These are phyloP conservation scores for Parietaria judaica DNA, from an alignment of 306 rosid genomes.

Conservation along the genomic window DNA sequence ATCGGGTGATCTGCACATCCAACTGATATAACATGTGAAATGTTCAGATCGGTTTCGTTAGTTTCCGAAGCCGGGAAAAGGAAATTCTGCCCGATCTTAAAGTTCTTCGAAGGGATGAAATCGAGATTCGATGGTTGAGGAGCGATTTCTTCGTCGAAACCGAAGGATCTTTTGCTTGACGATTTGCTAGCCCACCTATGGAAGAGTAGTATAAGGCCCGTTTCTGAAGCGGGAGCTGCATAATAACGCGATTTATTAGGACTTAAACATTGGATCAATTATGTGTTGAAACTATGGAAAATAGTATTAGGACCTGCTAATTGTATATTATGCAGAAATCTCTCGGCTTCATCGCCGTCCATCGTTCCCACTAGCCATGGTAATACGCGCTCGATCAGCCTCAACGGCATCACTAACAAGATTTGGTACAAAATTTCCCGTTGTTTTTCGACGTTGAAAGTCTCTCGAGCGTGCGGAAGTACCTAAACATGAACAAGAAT, in stretches of 20 bases:
- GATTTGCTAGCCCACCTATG: constrained; percentile 65
- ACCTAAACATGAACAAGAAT: constrained; percentile 41
- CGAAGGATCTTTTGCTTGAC: constrained; percentile 45
- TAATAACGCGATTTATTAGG: background rate
- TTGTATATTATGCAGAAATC: constrained; percentile 60
- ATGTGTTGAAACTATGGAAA: constrained; percentile 4
- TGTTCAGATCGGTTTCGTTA: constrained; percentile 48
- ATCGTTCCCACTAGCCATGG: constrained; percentile 74
- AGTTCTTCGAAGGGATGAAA: constrained; percentile 13
- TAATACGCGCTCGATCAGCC: constrained; percentile 66
- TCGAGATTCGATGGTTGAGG: constrained; percentile 36
- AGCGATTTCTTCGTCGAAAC: constrained; percentile 31
- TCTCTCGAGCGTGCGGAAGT: constrained; percentile 78
- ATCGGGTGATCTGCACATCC: constrained; percentile 69
- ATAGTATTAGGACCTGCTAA: constrained; percentile 59
- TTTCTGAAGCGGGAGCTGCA: constrained; percentile 72
- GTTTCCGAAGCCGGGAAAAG: constrained; percentile 65
- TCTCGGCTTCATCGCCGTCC: constrained; percentile 52
- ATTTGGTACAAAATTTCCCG: constrained; percentile 70
- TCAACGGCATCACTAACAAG: constrained; percentile 85
- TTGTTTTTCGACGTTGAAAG: constrained; percentile 60
- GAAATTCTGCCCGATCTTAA: constrained; percentile 25
- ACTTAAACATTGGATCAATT: background rate
- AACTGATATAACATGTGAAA: constrained; percentile 23
- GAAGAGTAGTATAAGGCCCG: constrained; percentile 66